Percentiles rank a stretch among this genome's conserved stretches.
Conservation (phyloP, 306 rosid species). For the Vigna angularis region DNA sequence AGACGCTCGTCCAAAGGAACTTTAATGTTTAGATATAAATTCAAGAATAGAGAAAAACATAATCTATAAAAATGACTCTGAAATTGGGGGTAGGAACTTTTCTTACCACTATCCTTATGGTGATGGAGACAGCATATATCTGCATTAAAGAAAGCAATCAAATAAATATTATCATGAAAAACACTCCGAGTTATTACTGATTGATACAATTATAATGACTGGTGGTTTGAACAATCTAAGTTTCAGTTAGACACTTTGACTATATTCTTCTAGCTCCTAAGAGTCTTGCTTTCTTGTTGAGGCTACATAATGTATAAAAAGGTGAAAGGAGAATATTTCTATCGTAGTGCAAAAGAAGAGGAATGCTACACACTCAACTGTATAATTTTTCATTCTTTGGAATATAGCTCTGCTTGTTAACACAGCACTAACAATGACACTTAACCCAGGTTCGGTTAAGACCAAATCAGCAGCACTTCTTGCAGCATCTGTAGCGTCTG, state of each 20-base stretch:
- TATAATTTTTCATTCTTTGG: conserved; percentile 93
- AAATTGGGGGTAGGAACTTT: conserved; percentile 20
- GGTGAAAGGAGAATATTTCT: conserved; percentile 21
- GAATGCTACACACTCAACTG: conserved; percentile 62
- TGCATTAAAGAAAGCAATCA: conserved; percentile 48
- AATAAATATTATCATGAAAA: conserved; percentile 32
- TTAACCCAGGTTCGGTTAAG: conserved; percentile 88
- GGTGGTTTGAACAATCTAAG: conserved; percentile 22
- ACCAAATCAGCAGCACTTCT: conserved; percentile 87
- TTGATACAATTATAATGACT: conserved; percentile 20
- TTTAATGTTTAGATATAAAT: neutral
- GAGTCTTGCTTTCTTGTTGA: conserved; percentile 23
- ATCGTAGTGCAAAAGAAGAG: conserved; percentile 35
- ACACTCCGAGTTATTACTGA: conserved; percentile 5
- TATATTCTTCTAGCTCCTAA: conserved; percentile 19
- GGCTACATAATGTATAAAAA: conserved; percentile 26
- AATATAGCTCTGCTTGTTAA: conserved; percentile 89
- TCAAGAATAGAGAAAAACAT: conserved; percentile 6
- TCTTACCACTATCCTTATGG: conserved; percentile 89
- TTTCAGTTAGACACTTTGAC: neutral
- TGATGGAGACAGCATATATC: conserved; percentile 93
- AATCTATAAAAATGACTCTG: conserved; percentile 28
- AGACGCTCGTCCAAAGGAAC: conserved; percentile 35
- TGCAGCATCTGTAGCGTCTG: conserved; percentile 89
- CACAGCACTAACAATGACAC: conserved; percentile 82